These are phyloP conservation scores for Ascocoryne sarcoides DNA, from an alignment of 2,329 filamentous ascomycete genomes.

Conservation along the genomic window DNA sequence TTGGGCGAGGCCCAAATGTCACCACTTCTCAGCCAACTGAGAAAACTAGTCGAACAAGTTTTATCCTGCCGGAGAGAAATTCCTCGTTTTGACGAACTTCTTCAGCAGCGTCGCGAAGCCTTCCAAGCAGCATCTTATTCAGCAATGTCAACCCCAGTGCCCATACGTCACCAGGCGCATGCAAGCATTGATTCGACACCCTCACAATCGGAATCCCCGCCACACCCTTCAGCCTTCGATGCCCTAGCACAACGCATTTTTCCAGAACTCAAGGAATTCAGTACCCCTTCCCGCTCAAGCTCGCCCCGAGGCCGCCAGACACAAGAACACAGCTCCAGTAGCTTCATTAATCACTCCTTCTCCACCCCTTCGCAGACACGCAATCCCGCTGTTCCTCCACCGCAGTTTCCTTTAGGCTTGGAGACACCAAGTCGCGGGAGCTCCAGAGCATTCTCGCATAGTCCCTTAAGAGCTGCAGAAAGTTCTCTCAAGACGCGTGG, in stretches of 20 bases:
- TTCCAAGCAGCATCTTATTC: conserved; percentile 48
- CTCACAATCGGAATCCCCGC: conserved; percentile 43
- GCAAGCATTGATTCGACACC: conserved; percentile 36
- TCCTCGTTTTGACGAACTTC: conserved; percentile 63
- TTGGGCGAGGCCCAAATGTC: conserved; percentile 44
- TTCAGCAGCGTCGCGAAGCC: conserved; percentile 55
- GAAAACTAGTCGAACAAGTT: conserved; percentile 54
- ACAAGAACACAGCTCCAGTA: conserved; percentile 16
- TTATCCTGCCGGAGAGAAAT: conserved; percentile 53
- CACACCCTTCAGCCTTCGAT: conserved; percentile 47
- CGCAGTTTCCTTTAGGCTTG: conserved; percentile 19
- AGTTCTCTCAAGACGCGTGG: conserved; percentile 1
- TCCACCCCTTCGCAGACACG: conserved; percentile 17
- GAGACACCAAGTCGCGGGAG: conserved; percentile 18
- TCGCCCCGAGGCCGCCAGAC: conserved; percentile 26
- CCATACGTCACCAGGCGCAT: conserved; percentile 24
- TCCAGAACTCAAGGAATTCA: conserved; percentile 35
- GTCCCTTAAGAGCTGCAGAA: conserved; percentile 14
- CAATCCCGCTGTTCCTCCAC: conserved; percentile 13
- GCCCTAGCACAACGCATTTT: conserved; percentile 55
- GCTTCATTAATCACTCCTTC: too few relatives aligned
- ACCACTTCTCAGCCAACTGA: conserved; percentile 48
- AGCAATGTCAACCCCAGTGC: conserved; percentile 25
- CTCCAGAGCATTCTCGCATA: conserved; percentile 22
- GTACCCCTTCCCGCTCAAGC: conserved; percentile 24